A percentile compares a stretch with the other conserved stretches of the same genome.
Evolutionary conservation across 169 alveolate genomes (phyloP).

Genomic region (Eimeria sp.): DNA sequence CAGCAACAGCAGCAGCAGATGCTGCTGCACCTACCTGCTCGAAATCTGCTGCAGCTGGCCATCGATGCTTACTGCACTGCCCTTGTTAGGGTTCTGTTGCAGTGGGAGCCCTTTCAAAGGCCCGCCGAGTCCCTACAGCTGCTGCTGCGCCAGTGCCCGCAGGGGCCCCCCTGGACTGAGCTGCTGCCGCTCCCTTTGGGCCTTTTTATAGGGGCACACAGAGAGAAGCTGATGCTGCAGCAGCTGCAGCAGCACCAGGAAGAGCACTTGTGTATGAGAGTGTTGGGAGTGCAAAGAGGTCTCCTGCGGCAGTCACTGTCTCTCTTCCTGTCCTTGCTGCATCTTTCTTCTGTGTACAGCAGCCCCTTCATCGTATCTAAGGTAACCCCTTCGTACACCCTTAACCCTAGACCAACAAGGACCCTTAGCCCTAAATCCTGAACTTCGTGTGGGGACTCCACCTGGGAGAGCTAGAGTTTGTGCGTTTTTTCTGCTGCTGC

Average conservation of each 20-base stretch:
- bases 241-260: constrained; percentile 16
- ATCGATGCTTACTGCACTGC: not conserved
- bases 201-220: not conserved
- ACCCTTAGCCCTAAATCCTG: not conserved
- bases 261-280: constrained; percentile 4
- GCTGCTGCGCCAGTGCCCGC: constrained; percentile 7
- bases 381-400: not conserved
- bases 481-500: not conserved
- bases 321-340: not conserved
- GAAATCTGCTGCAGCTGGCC: not conserved
- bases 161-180: not conserved
- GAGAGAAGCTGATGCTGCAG: not conserved
- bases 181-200: not conserved
- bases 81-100: not conserved
- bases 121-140: constrained; percentile 24
- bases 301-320: constrained; percentile 24
- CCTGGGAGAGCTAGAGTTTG: not conserved
- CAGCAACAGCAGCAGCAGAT: not conserved
- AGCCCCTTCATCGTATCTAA: not conserved
- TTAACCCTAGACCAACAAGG: not conserved
- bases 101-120: not conserved
- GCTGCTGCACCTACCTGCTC: constrained; percentile 7
- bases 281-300: constrained; percentile 13
- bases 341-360: not conserved
- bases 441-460: not conserved